These are phyloP conservation scores for Penicillium paxilli DNA, from an alignment of 495 filamentous ascomycete species.

Conservation along the genomic window DNA sequence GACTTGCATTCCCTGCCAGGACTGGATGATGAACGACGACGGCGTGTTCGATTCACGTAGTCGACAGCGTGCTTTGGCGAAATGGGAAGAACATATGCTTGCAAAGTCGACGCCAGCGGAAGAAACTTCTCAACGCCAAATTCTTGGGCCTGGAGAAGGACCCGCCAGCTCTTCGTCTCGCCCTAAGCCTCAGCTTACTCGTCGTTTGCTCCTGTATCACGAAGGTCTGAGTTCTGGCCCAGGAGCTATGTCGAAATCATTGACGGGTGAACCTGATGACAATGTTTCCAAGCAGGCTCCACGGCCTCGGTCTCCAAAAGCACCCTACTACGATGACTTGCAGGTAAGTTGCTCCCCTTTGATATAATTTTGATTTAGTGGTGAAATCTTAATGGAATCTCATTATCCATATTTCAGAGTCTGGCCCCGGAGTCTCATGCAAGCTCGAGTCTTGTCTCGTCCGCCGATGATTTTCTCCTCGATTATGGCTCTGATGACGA, in stretches of 20 bases:
- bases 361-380: neutral
- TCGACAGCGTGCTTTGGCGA: too few species aligned
- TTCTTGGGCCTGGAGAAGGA: neutral
- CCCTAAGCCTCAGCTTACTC: neutral
- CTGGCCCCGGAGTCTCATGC: neutral
- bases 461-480: neutral
- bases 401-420: too few species aligned
- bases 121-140: neutral
- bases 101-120: neutral
- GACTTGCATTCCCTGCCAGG: neutral
- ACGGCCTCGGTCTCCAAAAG: neutral
- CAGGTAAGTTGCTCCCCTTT: neutral
- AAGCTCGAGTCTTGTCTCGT: neutral
- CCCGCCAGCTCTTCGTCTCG: too few species aligned
- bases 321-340: neutral
- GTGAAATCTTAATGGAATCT: too few species aligned
- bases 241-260: neutral
- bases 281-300: neutral
- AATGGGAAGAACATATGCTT: neutral
- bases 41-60: neutral
- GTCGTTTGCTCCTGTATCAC: neutral
- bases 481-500: neutral
- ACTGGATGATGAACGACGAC: neutral
- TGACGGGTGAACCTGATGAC: neutral
- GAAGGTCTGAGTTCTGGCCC: neutral